phyloP scores from a whole-genome alignment of 2,329 filamentous ascomycete species.

The Rugonectria rugulosa region DNA sequence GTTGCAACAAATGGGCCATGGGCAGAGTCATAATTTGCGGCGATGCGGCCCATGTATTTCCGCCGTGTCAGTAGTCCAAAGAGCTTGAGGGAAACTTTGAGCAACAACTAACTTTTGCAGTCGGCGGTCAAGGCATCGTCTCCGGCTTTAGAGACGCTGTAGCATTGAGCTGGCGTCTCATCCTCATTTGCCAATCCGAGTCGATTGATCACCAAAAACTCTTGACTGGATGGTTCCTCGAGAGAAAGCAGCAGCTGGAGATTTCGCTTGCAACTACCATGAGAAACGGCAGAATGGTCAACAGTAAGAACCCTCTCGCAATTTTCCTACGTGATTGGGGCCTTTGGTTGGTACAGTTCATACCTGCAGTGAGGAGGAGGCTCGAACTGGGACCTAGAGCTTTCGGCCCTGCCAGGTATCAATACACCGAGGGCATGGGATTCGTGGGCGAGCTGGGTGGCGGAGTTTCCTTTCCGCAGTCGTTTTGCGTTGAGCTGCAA shows the following conservation, averaged over 20 bases:
- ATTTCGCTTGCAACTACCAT: background rate
- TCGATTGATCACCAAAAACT: background rate
- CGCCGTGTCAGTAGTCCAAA: slow-evolving; percentile 40
- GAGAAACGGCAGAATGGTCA: background rate
- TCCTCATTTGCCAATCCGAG: background rate
- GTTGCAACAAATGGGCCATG: slow-evolving; percentile 55
- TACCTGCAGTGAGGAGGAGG: background rate
- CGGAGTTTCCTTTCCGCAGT: background rate
- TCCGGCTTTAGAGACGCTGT: background rate
- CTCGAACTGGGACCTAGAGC: background rate
- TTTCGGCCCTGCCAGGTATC: background rate
- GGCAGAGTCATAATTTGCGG: slow-evolving; percentile 53
- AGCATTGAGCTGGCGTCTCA: background rate
- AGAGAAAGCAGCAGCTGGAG: background rate
- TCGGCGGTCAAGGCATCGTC: background rate
- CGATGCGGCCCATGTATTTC: slow-evolving; percentile 61
- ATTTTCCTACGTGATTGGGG: background rate
- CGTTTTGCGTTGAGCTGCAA: background rate
- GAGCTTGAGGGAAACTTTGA: background rate
- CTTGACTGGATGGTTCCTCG: background rate
- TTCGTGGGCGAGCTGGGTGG: background rate
- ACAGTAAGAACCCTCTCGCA: background rate
- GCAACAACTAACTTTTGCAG: background rate
- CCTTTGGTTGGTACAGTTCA: background rate
- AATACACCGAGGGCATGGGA: background rate